These are phyloP conservation scores for Fusarium oligoseptatum DNA, from an alignment of 2,329 filamentous ascomycete genomes.

Conservation along the genomic window DNA sequence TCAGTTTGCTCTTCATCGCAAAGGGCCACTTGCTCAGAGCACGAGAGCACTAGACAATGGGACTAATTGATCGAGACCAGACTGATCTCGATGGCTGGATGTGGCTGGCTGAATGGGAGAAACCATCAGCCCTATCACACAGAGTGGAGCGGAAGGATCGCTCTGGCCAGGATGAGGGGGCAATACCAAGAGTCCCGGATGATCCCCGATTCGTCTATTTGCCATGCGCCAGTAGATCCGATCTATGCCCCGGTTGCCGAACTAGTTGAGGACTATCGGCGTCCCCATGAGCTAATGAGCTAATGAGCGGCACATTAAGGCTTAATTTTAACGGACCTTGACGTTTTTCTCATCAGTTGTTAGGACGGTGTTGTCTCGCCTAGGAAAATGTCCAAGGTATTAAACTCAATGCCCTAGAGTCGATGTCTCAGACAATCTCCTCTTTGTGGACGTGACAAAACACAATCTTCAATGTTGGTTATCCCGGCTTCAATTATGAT, in stretches of 20 bases:
- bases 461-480: background rate
- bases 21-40: background rate
- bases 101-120: background rate
- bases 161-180: background rate
- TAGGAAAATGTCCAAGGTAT: no score
- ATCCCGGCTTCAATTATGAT: no score
- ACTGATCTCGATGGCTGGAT: background rate
- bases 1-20: background rate
- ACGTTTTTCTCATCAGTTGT: no score
- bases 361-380: no score
- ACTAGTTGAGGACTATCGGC: background rate
- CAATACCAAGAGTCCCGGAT: no score
- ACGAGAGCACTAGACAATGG: background rate
- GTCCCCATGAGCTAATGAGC: background rate
- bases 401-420: no score
- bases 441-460: background rate
- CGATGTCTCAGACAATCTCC: background rate
- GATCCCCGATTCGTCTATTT: no score
- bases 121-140: background rate
- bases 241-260: no score
- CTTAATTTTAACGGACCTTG: background rate
- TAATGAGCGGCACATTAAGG: background rate
- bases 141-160: background rate
- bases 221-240: background rate
- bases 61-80: background rate